phyloP scores from a whole-genome alignment of 2,329 filamentous ascomycete genomes.

The Penicillium carneum region DNA sequence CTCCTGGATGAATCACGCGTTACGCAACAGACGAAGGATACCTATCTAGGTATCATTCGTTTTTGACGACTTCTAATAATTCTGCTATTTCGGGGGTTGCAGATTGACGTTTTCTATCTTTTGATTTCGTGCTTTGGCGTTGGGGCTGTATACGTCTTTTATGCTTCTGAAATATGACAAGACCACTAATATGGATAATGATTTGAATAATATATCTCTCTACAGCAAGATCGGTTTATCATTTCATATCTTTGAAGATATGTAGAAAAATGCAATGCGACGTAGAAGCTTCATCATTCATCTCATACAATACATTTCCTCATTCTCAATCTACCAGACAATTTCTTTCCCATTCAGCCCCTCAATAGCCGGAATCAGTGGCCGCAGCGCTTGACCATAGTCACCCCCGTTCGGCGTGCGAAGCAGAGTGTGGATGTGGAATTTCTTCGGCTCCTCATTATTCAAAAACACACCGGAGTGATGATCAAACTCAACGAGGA shows the following conservation, averaged over 20 bases:
- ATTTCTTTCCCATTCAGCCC: constrained; percentile 50
- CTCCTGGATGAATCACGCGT: constrained; percentile 2
- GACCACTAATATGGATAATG: constrained; percentile 22
- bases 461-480: constrained; percentile 79
- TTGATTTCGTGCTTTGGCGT: constrained; percentile 10
- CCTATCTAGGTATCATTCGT: background rate
- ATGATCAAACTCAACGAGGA: constrained; percentile 79
- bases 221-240: background rate
- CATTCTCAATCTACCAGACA: constrained; percentile 37
- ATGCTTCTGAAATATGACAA: background rate
- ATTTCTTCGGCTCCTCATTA: constrained; percentile 76
- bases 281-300: constrained; percentile 12
- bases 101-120: constrained; percentile 11
- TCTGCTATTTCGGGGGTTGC: constrained; percentile 7
- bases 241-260: constrained; percentile 23
- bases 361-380: constrained; percentile 45
- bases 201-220: constrained; percentile 1
- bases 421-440: constrained; percentile 78
- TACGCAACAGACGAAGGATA: background rate
- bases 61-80: constrained; percentile 1
- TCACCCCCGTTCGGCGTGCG: constrained; percentile 77
- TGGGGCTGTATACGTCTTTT: constrained; percentile 19
- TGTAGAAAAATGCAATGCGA: background rate
- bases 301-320: constrained; percentile 26
- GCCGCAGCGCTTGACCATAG: constrained; percentile 68